These are phyloP conservation scores for Penicillium sp. DNA, from an alignment of 2,329 filamentous ascomycete species.

Conservation along the genomic window DNA sequence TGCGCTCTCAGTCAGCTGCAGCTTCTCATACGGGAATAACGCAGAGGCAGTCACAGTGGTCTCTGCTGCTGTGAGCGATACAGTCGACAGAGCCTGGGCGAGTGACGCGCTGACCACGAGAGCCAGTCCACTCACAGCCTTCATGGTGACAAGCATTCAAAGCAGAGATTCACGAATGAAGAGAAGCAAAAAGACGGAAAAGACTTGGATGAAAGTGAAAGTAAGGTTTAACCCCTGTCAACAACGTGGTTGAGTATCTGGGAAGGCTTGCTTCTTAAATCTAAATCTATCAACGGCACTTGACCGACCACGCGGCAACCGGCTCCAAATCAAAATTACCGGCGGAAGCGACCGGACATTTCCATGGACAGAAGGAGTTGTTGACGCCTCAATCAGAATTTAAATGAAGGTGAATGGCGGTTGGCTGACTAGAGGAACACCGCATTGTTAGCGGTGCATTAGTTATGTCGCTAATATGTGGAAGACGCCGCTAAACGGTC, in stretches of 20 bases:
- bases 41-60: not conserved
- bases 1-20: not conserved
- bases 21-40: not conserved
- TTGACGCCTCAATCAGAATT: not conserved
- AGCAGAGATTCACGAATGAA: not conserved
- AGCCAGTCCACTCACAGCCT: not conserved
- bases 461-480: not conserved
- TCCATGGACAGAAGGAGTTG: not conserved
- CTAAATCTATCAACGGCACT: not conserved
- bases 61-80: not conserved
- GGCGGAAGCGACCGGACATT: not conserved
- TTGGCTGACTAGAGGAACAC: not conserved
- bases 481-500: not conserved
- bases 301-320: not conserved
- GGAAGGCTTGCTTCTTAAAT: not conserved
- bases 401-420: not conserved
- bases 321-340: not conserved
- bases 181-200: not conserved
- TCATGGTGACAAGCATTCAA: not conserved
- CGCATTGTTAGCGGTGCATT: not conserved
- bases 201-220: not conserved
- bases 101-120: conserved; percentile 2
- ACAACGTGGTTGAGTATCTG: not conserved
- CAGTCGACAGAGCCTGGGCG: conserved; percentile 3
- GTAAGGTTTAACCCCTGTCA: not conserved